Base-by-base conservation (phyloP, 192 early-diverging fungal genomes). In the Coemansia sp. region DNA sequence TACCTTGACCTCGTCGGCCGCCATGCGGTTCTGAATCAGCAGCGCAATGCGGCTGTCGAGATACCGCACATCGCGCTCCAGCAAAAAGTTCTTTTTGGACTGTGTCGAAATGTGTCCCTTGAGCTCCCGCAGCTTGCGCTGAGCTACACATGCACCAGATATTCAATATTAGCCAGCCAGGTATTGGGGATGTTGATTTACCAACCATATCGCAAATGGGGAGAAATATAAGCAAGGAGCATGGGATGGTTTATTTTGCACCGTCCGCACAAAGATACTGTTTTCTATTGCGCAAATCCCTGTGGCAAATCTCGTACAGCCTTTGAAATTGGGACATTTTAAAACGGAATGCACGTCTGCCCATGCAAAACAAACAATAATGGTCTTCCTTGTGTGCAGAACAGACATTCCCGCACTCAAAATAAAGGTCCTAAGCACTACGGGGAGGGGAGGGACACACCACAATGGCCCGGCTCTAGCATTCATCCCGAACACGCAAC, bases 11-110 rank as follows among this genome's bases (percentile, higher is more conserved):
- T 95, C 94, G 31, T 91, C 91, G 44, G 94, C 80, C 1, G 92
- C 93, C 90, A 95, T 97, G 56, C 93, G 85, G 69, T 94, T 95
- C 76, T 93, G 92, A 78, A 97, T 94, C 57, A 97, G 74, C 31
- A 97, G 78, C 0, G 93, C 94, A 65, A 97, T 97, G 20, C 94
- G 83, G 52, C 87, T 87, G 82, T 97, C 94, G 11, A 97, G 81
- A 64, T 93, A 94, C 42, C 94, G 87, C 44, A 95, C 93, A 80
- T 96, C 94, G 52, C 93, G 83, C 65, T 96, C 94, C 8, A 95
- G 85, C 64, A 93, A 75, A 84, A 96, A 96, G 82, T 96, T 96
- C 71, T 90, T 93, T 75, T 96, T 96, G 11, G 92, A 94, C 74
- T 96, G 94, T 15, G 87, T 73, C n/a, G 94, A 96, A 48, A 96